Evolutionary conservation across 2,329 filamentous ascomycete species (phyloP), one percentile per base, ranked within the genome.

Genomic region (Diaporthe vaccinii): DNA sequence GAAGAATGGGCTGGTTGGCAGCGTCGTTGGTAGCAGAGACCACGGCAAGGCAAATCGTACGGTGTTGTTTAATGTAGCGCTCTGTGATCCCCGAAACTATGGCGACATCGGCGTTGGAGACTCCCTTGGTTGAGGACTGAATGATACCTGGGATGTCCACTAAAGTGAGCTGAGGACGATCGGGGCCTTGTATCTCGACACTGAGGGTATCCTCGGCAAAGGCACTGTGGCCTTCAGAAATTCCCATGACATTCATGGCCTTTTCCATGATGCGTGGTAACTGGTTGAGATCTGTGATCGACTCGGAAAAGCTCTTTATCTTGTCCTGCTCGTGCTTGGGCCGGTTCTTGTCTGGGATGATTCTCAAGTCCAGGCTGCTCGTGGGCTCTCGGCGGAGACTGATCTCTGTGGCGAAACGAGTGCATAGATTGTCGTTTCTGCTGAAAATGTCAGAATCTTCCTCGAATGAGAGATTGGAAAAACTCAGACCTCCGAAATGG

Each of bases 71-170:
- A n/a, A 72, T 72, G 20, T 75, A 75, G 12, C 3, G 22, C 3
- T 58, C 25, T 0, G 74, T 75, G n/a, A 75, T 75, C 0, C 17
- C 41, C 0, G 39, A 9, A 7, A 72, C 58, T 22, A 15, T 72
- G 10, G 58, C 20, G 2, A 75, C 59, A 31, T 75, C 74, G 1
- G n/a, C 49, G 0, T 61, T 10, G 0, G 74, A 68, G 0, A 61
- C 74, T 0, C 74, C 74, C 22, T 10, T 67, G 8, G 74, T 75
- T 0, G 58, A 39, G 2, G 74, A n/a, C 15, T 75, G 74, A 7
- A 75, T 75, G 22, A 75, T 7, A 3, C 74, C 74, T 2, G 74
- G 74, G 2, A 75, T 72, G 8, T 75, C 73, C 1, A 75, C 73
- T 3, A 75, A 7, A 0, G 73, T 75, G 4, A 75, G 68, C 14